A percentile compares a stretch with the other conserved stretches of the same genome.
Conservation (phyloP, 1,284 basidiomycete genomes). For the Ustilago tritici region DNA sequence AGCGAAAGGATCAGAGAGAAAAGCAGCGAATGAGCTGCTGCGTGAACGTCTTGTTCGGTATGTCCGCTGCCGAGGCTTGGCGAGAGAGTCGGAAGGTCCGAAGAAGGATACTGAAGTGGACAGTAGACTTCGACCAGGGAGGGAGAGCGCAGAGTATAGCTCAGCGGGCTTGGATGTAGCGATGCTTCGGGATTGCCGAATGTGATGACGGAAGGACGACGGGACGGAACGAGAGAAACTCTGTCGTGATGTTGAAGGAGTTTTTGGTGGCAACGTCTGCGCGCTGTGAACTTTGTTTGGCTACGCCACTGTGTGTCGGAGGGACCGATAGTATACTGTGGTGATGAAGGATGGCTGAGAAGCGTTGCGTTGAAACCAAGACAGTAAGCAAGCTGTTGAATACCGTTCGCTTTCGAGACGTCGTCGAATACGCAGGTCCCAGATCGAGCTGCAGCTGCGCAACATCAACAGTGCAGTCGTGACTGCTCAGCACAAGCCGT, state of each 20-base stretch:
- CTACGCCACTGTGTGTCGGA: background rate
- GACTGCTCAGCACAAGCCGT: constrained; percentile 25
- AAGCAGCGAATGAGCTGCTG: background rate
- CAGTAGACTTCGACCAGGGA: background rate
- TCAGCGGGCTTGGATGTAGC: background rate
- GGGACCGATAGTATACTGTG: background rate
- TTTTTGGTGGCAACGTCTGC: background rate
- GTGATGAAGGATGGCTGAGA: background rate
- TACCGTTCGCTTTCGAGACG: background rate
- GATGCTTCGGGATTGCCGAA: background rate
- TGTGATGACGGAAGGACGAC: background rate
- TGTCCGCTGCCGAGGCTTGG: background rate
- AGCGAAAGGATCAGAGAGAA: background rate
- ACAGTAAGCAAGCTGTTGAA: background rate
- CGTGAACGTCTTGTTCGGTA: background rate
- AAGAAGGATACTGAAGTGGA: background rate
- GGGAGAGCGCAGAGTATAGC: background rate
- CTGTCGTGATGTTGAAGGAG: background rate
- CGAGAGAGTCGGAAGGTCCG: background rate
- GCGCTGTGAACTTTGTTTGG: background rate
- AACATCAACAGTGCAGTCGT: constrained; percentile 34
- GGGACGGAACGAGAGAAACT: background rate
- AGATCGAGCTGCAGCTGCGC: constrained; percentile 31
- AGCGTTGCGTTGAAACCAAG: background rate
- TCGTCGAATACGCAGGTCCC: constrained; percentile 19